Evolutionary conservation across 2,329 filamentous ascomycete species (phyloP), one percentile per base, ranked within the genome.

Genomic region (Botrytis fabae): DNA sequence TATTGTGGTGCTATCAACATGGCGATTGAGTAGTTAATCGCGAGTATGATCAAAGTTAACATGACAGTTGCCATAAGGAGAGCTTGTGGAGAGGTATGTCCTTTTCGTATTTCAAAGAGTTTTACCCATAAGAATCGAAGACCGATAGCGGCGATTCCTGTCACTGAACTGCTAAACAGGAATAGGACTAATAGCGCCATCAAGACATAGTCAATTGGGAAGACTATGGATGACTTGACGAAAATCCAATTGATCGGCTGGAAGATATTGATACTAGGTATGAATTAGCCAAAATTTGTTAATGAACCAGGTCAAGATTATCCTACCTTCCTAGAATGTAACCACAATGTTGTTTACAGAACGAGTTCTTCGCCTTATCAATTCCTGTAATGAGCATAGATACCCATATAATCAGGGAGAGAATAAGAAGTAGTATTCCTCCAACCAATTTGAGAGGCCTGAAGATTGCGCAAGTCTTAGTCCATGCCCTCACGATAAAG

Each of bases 1-100:
- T 99, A 99, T 80, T 98, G 95, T 1, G 96, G 96, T 9, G 94
- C 96, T n/a, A 97, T 90, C 75, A 98, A 87, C 92, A 97, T 97
- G 73, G 93, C 92, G 60, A 98, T 85, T 14, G 93, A 90, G 82
- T 98, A 99, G 84, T 98, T 97, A 82, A 97, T 92, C 48, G 93
- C 96, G 61, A 99, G 85, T 2, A 93, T 93, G 77, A 97, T 95
- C 76, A 98, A 87, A 0, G 94, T 95, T 64, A 99, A 87, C 85
- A 99, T 90, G 18, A 97, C 93, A 0, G 95, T 98, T 2, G 94
- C 93, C 80, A 98, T 90, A 71, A 99, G 89, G 10, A 99, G 86
- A 1, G 95, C 96, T 81, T 98, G 96, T 0, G 96, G 96, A 0
- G 93, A 92, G 0, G 95, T 98, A 77, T 95, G 90, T 42, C 94